Evolutionary conservation across 208 protist species (phyloP).

Genomic region (Trypanosoma platydactyli): DNA sequence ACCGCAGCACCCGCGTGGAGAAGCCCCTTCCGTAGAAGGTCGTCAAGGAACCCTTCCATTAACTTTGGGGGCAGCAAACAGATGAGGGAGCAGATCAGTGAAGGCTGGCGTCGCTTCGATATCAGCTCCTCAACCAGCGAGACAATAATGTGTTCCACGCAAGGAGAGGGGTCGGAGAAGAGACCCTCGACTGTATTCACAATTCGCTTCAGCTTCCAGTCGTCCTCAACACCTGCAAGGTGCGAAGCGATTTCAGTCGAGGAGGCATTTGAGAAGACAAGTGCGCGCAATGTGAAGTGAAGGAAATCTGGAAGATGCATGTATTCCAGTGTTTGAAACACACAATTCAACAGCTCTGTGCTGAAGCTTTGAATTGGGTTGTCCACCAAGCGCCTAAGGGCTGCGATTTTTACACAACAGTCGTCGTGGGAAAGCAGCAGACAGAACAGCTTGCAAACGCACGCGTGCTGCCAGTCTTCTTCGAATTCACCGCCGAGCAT

Average conservation of each 20-base stretch:
- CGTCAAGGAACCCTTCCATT: neutral
- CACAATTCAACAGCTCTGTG: neutral
- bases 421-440: slow-evolving; percentile 15
- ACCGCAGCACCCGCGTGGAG: slow-evolving; percentile 16
- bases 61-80: neutral
- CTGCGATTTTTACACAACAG: neutral
- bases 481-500: slow-evolving; percentile 1
- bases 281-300: neutral
- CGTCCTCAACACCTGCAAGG: slow-evolving; percentile 1
- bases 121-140: slow-evolving; percentile 9
- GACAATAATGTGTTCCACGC: slow-evolving; percentile 7
- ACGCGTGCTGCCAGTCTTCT: slow-evolving; percentile 16
- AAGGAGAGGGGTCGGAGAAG: neutral
- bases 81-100: slow-evolving; percentile 18
- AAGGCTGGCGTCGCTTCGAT: slow-evolving; percentile 3
- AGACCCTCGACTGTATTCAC: neutral
- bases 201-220: neutral
- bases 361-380: neutral
- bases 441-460: slow-evolving; percentile 4
- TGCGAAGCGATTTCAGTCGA: neutral
- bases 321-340: slow-evolving; percentile 8
- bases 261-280: neutral
- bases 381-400: neutral
- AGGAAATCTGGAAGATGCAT: neutral
- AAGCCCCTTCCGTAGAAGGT: slow-evolving; percentile 4